Conservation (phyloP, 352 stramenopile species). For the Thalassiosira hispida region DNA sequence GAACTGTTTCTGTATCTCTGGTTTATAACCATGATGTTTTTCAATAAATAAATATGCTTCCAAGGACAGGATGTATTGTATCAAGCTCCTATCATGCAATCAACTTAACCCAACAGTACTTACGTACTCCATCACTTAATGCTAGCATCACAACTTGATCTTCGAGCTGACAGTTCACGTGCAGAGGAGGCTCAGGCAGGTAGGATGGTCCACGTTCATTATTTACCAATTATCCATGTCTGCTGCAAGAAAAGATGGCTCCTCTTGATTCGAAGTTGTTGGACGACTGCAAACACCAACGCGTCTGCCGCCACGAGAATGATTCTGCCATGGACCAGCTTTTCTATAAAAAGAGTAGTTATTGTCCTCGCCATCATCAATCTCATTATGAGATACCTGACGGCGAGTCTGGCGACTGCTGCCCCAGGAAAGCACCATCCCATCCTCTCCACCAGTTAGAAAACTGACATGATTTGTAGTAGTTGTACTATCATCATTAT, state of each 20-base stretch:
- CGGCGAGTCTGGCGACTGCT: constrained; percentile 5
- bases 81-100: no score
- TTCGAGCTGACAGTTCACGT: no score
- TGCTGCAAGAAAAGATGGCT: neutral
- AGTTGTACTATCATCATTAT: neutral
- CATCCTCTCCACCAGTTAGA: constrained; percentile 66
- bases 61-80: no score
- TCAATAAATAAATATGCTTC: no score
- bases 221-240: neutral
- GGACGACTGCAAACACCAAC: neutral
- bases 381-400: neutral
- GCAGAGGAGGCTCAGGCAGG: no score
- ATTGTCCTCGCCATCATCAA: neutral
- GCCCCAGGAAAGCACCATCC: constrained; percentile 79
- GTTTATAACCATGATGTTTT: no score
- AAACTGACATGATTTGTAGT: constrained; percentile 26
- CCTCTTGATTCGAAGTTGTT: neutral
- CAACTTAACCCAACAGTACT: no score
- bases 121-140: no score
- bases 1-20: no score
- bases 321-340: neutral
- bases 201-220: no score
- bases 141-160: no score
- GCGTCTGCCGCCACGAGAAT: neutral
- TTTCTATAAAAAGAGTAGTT: neutral